These are phyloP conservation scores for Podospora sp. DNA, from an alignment of 495 filamentous ascomycete species.

Conservation along the genomic window DNA sequence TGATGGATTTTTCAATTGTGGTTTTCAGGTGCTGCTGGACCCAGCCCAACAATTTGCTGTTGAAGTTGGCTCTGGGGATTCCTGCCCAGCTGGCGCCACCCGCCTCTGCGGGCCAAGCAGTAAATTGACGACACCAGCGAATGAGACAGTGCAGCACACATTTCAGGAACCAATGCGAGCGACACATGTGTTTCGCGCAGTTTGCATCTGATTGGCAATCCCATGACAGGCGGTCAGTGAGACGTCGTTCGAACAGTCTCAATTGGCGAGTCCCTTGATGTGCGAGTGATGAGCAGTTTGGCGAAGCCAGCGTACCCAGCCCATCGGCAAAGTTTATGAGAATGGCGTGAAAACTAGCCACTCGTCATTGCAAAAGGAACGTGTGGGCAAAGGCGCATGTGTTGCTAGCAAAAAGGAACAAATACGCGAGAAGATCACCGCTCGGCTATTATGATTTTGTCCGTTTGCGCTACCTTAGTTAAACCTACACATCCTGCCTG, in stretches of 20 bases:
- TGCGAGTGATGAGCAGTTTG: background rate
- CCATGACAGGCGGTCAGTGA: background rate
- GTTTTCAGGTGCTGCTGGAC: too few species aligned
- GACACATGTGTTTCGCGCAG: background rate
- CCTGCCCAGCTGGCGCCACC: background rate
- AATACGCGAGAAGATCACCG: background rate
- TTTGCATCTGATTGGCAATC: background rate
- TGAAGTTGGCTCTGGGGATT: background rate
- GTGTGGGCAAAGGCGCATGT: too few species aligned
- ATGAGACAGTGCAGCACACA: background rate
- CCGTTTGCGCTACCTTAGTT: background rate
- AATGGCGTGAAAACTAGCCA: background rate
- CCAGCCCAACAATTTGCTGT: too few species aligned
- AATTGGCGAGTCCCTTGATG: background rate
- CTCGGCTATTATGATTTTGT: background rate
- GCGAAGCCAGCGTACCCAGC: too few species aligned
- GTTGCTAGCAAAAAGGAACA: too few species aligned
- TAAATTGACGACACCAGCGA: background rate
- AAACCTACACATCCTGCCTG: background rate
- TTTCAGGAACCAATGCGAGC: background rate
- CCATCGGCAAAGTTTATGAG: background rate
- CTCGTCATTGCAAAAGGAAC: background rate
- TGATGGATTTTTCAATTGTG: background rate
- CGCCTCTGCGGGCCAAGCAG: background rate
- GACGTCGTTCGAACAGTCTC: background rate